These are phyloP conservation scores for Barnettozyma hawaiiensis DNA, from an alignment of 1,139 yeast species.

Conservation along the genomic window DNA sequence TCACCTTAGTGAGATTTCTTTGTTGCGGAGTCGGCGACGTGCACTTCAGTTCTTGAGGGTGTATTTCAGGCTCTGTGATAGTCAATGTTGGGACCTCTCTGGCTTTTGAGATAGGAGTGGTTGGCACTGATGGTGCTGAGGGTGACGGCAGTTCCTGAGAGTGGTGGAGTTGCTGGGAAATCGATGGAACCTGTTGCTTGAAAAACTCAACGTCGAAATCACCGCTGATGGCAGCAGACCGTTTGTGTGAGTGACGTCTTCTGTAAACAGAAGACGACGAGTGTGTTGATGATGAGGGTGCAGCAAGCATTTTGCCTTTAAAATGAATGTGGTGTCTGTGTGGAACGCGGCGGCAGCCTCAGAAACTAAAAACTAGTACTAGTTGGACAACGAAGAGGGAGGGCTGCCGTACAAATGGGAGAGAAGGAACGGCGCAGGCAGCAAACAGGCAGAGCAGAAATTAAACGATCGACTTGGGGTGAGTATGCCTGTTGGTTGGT, in stretches of 20 bases:
- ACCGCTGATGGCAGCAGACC: slow-evolving; percentile 72
- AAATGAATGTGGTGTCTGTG: too few species aligned
- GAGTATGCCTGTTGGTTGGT: neutral
- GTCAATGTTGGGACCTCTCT: slow-evolving; percentile 14
- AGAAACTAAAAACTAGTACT: too few species aligned
- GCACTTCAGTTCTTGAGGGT: neutral
- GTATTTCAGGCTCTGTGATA: slow-evolving; percentile 13
- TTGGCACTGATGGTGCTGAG: slow-evolving; percentile 1
- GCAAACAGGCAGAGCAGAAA: neutral
- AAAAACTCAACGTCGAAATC: slow-evolving; percentile 48
- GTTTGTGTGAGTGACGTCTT: slow-evolving; percentile 56
- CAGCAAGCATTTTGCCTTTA: slow-evolving; percentile 9
- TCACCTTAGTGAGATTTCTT: slow-evolving; percentile 17
- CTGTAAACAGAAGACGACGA: slow-evolving; percentile 19
- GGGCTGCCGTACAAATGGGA: too few species aligned
- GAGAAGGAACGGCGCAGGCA: too few species aligned
- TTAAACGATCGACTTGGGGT: slow-evolving; percentile 3
- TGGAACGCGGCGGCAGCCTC: too few species aligned
- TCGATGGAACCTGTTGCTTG: slow-evolving; percentile 24
- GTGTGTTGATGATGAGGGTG: slow-evolving; percentile 11
- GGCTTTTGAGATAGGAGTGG: slow-evolving; percentile 3
- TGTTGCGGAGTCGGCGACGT: slow-evolving; percentile 18
- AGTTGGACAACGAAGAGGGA: too few species aligned
- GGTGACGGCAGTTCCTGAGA: slow-evolving; percentile 5
- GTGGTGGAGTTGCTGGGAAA: slow-evolving; percentile 10